Base-by-base conservation (phyloP, 2,329 filamentous ascomycete species). In the Aspergillus sp. region DNA sequence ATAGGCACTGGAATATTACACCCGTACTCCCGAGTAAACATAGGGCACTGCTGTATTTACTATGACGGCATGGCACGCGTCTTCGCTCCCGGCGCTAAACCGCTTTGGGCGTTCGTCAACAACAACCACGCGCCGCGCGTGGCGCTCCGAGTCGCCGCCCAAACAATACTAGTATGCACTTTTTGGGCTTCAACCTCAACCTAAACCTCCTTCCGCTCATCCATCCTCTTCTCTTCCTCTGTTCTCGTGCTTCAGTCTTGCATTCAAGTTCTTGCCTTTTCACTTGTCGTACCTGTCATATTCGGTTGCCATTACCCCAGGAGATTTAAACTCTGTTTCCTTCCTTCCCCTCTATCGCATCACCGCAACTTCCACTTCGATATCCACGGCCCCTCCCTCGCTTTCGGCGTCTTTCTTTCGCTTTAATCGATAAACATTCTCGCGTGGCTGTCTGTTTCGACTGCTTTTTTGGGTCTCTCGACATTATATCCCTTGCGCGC, bases 51-150 rank as follows among this genome's bases (percentile, higher is more conserved):
- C 19, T 19, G 19, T 19, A 19, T 36, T n/a, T 36, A 36, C 27
- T 26, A 39, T 39, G 12, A 27, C 36, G 36, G 12, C 19, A 19
- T 39, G 46, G 43, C 43, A 61, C 59, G 59, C 59, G 60, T 62
- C 50, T n/a, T 19, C 34, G 34, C 26, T 56, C 46, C 49, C 53
- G 50, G 52, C 52, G 44, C 60, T 63, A 63, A 55, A 43, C 59
- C 55, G n/a, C 28, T 57, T 49, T 43, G 5, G 30, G 38, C 49
- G 27, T 27, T 39, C 48, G 48, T 57, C 59, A 59, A 60, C 57
- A 61, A 62, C 60, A 60, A 58, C 59, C 53, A 63, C 57, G 59
- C 60, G 60, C 52, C 48, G 54, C 57, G 59, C 56, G 54, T 40
- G 26, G 43, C 47, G 44, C 51, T n/a, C 48, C 52, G 35, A 53